These are phyloP conservation scores for Emmonsiellopsis sp. DNA, from an alignment of 2,329 filamentous ascomycete species.

Conservation along the genomic window DNA sequence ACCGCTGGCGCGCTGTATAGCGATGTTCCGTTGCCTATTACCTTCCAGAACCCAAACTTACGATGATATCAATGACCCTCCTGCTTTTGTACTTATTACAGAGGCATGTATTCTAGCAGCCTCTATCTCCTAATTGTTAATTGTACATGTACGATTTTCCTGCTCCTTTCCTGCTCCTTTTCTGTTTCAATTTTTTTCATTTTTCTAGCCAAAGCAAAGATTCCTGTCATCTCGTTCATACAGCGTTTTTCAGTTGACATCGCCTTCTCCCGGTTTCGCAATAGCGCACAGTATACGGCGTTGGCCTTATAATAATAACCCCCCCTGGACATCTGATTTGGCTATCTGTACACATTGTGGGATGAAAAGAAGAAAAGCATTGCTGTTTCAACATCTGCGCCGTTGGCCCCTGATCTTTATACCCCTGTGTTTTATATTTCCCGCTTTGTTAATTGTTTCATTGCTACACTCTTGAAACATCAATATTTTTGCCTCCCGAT, in stretches of 20 bases:
- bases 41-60: background rate
- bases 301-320: background rate
- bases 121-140: background rate
- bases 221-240: background rate
- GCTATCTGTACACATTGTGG: background rate
- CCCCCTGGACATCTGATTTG: background rate
- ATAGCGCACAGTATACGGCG: background rate
- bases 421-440: too few relatives aligned
- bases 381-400: background rate
- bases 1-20: conserved; percentile 50
- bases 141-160: background rate
- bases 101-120: background rate
- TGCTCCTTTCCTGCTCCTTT: background rate
- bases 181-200: background rate
- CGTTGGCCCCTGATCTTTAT: background rate
- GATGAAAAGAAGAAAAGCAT: background rate
- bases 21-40: background rate
- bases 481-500: too few relatives aligned
- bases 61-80: background rate
- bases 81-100: background rate
- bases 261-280: background rate
- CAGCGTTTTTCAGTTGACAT: background rate
- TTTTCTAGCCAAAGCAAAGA: background rate
- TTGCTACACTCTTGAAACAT: too few relatives aligned
- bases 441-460: too few relatives aligned